Evolutionary conservation across 148 eudicot species (phyloP), one percentile per base, ranked within the genome.

Genomic region (Chenopodium formosanum): DNA sequence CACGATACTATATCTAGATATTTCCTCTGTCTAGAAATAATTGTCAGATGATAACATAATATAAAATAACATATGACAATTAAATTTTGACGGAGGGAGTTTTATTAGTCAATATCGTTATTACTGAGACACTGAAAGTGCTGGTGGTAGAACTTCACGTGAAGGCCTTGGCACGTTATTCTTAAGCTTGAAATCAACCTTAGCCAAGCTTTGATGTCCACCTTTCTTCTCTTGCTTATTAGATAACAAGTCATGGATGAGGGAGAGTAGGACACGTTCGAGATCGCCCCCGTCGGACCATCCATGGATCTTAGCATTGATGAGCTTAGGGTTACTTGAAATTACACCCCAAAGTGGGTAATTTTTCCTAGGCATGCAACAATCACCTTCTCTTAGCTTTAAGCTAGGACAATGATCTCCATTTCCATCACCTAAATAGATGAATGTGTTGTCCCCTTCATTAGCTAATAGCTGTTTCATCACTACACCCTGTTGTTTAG

Each of bases 351-450:
- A 88, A 40, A 84, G 56, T 0, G 87, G 88, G 74, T 80, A 88
- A 27, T 81, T 53, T 68, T 81, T 85, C 81, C 90, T 78, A 23
- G 86, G 88, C 90, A 88, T 88, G 22, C 84, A 74, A 46, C 68
- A 48, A 72, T 88, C 88, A 7, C 58, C 76, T n/a, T 70, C 53
- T 71, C 86, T 76, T 22, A 87, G 79, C 77, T 71, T 79, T 52
- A 80, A 22, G 60, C 83, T 80, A 0, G 87, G 85, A 50, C 90
- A 88, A 71, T 83, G 82, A 71, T 88, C 90, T 16, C 86, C 88
- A 74, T 29, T 79, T 65, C 90, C 90, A 67, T 88, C 90, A 10
- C 90, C 90, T 2, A 82, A 77, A 50, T 88, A 88, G 70, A 88
- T 84, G 71, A 88, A 73, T 50, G 31, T 84, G 71, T 82, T 88